These are phyloP conservation scores for Hagleromyces aurorensis DNA, from an alignment of 805 yeast species.

Conservation along the genomic window DNA sequence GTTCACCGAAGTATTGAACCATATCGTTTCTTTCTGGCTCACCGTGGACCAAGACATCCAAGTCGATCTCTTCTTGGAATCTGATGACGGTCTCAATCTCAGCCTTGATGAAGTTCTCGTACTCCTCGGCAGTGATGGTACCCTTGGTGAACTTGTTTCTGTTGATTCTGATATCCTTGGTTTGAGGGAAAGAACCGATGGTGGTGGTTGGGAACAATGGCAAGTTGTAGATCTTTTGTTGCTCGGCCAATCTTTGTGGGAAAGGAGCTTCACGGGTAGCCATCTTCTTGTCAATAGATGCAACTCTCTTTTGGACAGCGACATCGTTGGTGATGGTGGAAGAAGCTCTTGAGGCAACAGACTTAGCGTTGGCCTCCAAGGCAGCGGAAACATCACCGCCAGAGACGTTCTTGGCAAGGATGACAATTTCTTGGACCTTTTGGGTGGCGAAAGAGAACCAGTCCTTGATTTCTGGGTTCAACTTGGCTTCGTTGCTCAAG, in stretches of 20 bases:
- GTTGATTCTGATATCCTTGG: conserved; percentile 97
- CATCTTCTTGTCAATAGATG: conserved; percentile 64
- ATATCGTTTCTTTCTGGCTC: conserved; percentile 99
- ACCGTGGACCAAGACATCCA: conserved; percentile 98
- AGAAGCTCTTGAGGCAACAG: conserved; percentile 76
- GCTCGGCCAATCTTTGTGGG: conserved; percentile 79
- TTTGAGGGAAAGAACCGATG: conserved; percentile 99
- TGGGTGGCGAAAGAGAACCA: conserved; percentile 99
- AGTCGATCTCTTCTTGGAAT: conserved; percentile 98
- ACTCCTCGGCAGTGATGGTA: conserved; percentile 87
- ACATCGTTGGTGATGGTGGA: conserved; percentile 89
- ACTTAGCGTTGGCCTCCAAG: conserved; percentile 78
- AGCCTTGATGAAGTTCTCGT: conserved; percentile 92
- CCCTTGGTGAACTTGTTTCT: conserved; percentile 99
- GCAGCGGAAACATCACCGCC: conserved; percentile 72
- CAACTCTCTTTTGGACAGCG: conserved; percentile 81
- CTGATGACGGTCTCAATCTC: conserved; percentile 93
- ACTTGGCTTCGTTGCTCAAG: conserved; percentile 83
- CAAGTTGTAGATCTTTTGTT: conserved; percentile 79
- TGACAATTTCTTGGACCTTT: conserved; percentile 86
- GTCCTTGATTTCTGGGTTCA: conserved; percentile 85
- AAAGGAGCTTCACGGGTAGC: conserved; percentile 83
- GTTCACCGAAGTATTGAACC: conserved; percentile 99
- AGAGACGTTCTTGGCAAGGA: conserved; percentile 78
- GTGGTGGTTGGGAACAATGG: conserved; percentile 99